Base-by-base conservation (phyloP, 2,329 filamentous ascomycete genomes). In the Ophiognomonia clavigignenti-juglandacearum region DNA sequence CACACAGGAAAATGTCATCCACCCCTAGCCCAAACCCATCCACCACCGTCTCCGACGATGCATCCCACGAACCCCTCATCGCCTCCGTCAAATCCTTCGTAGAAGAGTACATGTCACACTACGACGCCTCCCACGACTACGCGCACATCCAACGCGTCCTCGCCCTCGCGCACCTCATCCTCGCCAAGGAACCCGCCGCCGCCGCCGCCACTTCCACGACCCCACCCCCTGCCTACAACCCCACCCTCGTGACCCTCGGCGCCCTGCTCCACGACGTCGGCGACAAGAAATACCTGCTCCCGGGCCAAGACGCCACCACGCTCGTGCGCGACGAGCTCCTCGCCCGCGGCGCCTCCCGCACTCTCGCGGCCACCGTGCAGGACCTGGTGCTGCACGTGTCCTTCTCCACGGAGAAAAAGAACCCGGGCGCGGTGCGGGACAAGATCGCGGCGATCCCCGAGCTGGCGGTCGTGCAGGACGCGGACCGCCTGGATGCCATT, bases 41-140 rank as follows among this genome's bases (percentile, higher is more conserved):
- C n/a, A n/a, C n/a, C n/a, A 31, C n/a, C 22, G 23, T 4, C n/a
- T 6, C 5, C n/a, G 23, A 2, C n/a, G 4, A n/a, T 7, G 11
- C 11, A 11, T 16, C 14, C 13, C 18, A 20, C 2, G 8, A 38
- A 23, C 18, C 26, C 4, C 70, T 86, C 55, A 69, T 80, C 60
- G 64, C 69, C 20, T 60, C 71, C 39, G 78, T 83, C 50, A 80
- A 78, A 16, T 66, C 68, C 34, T 87, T 84, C 61, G 83, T 88
- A 44, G 70, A 81, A 59, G 69, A 73, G 37, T 89, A 86, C 71
- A 92, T 91, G 84, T 73, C 79, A 37, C 73, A 78, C 52, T 88
- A 88, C 67, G 91, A 96, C 67, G 81, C 82, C 39, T 95, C 88
- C 1, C 91, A 96, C 70, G 88, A 95, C 70, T 95, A 87, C 71